These are phyloP conservation scores for Mucor saturninus DNA, from an alignment of 371 early-diverging fungal genomes.

Conservation along the genomic window DNA sequence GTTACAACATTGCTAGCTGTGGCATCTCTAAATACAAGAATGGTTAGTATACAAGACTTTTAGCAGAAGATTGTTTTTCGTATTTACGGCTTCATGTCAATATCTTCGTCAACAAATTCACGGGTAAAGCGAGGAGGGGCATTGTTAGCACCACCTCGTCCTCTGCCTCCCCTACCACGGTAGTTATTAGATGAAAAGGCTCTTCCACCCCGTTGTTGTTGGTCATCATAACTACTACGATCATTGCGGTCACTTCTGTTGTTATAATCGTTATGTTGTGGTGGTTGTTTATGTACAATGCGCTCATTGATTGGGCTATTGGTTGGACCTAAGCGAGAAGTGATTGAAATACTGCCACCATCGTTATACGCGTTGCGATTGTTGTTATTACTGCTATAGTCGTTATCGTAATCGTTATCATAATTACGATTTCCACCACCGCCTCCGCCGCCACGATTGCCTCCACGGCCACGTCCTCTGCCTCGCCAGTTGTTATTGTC, in stretches of 20 bases:
- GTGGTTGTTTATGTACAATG: slow-evolving; percentile 1
- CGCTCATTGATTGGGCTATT: slow-evolving; percentile 15
- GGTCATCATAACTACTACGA: background rate
- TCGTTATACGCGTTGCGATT: slow-evolving; percentile 14
- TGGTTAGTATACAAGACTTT: background rate
- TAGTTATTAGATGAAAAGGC: slow-evolving; percentile 21
- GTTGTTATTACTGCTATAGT: slow-evolving; percentile 10
- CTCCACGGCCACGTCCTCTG: slow-evolving; percentile 22
- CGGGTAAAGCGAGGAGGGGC: slow-evolving; percentile 30
- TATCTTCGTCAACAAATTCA: slow-evolving; percentile 47
- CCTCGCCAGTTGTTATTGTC: slow-evolving; percentile 24
- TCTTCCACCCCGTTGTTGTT: slow-evolving; percentile 17
- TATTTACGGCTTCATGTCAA: slow-evolving; percentile 37
- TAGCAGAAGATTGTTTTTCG: background rate
- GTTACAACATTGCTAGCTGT: slow-evolving; percentile 18
- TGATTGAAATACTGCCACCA: slow-evolving; percentile 24
- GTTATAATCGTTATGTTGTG: background rate
- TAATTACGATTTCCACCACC: slow-evolving; percentile 27
- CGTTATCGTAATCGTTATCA: slow-evolving; percentile 13
- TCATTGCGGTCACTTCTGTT: background rate
- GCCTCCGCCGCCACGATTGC: slow-evolving; percentile 32
- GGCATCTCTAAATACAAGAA: slow-evolving; percentile 14
- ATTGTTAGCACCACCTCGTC: slow-evolving; percentile 4
- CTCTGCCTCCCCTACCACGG: slow-evolving; percentile 17
- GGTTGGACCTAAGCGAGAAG: slow-evolving; percentile 41